Evolutionary conservation across 2,329 filamentous ascomycete species (phyloP).

Genomic region (Fusarium falciforme): DNA sequence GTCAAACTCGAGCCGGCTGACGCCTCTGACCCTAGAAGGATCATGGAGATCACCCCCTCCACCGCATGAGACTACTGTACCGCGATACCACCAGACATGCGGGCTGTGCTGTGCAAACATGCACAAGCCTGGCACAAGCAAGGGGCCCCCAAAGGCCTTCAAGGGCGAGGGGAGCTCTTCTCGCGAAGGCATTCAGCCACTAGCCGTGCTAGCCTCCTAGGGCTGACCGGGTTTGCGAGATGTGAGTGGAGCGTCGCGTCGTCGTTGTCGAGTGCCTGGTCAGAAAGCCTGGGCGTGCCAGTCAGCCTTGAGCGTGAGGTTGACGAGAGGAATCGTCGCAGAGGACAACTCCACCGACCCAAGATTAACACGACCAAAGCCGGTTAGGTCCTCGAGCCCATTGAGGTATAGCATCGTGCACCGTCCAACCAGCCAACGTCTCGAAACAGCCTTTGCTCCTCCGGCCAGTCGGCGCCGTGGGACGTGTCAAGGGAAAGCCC

Average conservation of each 20-base stretch:
- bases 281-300: constrained; percentile 18
- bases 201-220: constrained; percentile 42
- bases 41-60: background rate
- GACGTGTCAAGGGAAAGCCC: background rate
- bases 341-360: constrained; percentile 14
- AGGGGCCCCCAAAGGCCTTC: background rate
- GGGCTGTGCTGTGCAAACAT: constrained; percentile 32
- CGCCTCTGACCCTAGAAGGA: constrained; percentile 4
- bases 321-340: constrained; percentile 6
- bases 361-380: constrained; percentile 27
- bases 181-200: constrained; percentile 15
- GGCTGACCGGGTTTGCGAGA: constrained; percentile 40
- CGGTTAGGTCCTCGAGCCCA: constrained; percentile 11
- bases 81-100: background rate
- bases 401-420: background rate
- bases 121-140: constrained; percentile 18
- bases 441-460: constrained; percentile 12
- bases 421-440: constrained; percentile 13
- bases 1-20: constrained; percentile 30
- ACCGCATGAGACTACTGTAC: constrained; percentile 9
- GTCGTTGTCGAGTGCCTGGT: background rate
- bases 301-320: constrained; percentile 24
- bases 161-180: constrained; percentile 1
- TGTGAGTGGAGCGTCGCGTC: constrained; percentile 1
- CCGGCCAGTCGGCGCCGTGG: constrained; percentile 4